Base-by-base conservation (phyloP, 2,329 filamentous ascomycete genomes). In the Colletotrichum gloeosporioides region DNA sequence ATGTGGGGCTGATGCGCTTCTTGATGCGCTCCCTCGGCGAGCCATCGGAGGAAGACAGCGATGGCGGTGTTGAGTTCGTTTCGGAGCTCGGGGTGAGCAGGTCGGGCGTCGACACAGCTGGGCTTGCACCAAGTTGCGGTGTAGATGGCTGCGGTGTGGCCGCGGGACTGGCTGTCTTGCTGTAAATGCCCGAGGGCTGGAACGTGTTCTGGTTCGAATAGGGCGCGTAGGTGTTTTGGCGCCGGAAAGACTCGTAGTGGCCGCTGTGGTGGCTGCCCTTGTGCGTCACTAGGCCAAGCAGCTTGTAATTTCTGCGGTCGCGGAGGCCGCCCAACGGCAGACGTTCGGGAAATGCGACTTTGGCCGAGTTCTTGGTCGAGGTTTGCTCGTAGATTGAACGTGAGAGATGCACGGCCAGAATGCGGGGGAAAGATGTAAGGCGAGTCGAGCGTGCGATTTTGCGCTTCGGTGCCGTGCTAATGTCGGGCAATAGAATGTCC, bases 201-300 rank as follows among this genome's bases (percentile, higher is more conserved):
- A 98, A 96, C 0, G 92, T 93, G 79, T 95, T 93, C 0, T 94
- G 92, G 9, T 96, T 98, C 2, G 95, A 94, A 82, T 93, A 99
- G 0, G 96, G 96, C 4, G 94, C 87, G 67, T 93, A 92, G 10
- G 75, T 71, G 75, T 95, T 94, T 84, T 99, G 97, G 49, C 97
- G 92, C 39, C 97, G 91, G 84, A 99, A 99, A 1, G 96, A 96
- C 84, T 99, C 97, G 86, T 99, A 99, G 83, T 99, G 97, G 1
- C 97, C 97, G 80, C 96, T 98, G 82, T 98, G 94, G 83, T 99
- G 97, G 77, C 95, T 98, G 49, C 97, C 97, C 81, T 98, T 98
- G 83, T 99, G 97, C 27, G 95, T 98, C 44, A 99, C 95, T 44
- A 98, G 92, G 15, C 94, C 95, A 1, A 98, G 90, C 7, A 99